phyloP scores from a whole-genome alignment of 148 eudicot genomes.

The Nepenthes mirabilis region DNA sequence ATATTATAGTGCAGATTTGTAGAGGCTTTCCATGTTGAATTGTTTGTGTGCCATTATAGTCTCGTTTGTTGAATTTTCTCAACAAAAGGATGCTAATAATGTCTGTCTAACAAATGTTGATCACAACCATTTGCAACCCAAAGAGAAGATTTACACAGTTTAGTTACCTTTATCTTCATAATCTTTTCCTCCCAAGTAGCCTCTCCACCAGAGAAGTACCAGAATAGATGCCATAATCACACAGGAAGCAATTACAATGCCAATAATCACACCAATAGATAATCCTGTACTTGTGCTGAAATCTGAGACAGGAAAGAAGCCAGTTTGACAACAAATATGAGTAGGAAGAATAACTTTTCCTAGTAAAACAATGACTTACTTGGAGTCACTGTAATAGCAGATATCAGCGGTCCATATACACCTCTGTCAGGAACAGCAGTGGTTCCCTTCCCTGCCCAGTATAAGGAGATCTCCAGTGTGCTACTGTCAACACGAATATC shows the following conservation, averaged over 20 bases:
- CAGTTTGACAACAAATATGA: neutral
- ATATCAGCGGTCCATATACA: slow-evolving; percentile 39
- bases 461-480: slow-evolving; percentile 35
- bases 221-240: slow-evolving; percentile 22
- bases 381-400: slow-evolving; percentile 34
- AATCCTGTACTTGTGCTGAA: slow-evolving; percentile 33
- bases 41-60: no score
- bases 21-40: no score
- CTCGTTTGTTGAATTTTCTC: no score
- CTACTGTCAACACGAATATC: slow-evolving; percentile 16
- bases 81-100: no score
- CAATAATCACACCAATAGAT: slow-evolving; percentile 51
- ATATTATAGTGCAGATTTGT: no score
- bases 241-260: slow-evolving; percentile 40
- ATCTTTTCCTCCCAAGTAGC: slow-evolving; percentile 39
- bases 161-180: slow-evolving; percentile 28
- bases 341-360: neutral
- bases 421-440: slow-evolving; percentile 29
- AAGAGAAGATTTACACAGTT: no score
- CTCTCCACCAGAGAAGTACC: slow-evolving; percentile 25
- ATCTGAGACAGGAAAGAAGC: slow-evolving; percentile 27
- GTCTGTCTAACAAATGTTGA: no score
- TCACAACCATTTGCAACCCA: no score
- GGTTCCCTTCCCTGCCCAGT: slow-evolving; percentile 46
- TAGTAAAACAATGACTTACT: slow-evolving; percentile 13